phyloP scores from a whole-genome alignment of 805 yeast species.

The Helenozyma rhizophorensis region DNA sequence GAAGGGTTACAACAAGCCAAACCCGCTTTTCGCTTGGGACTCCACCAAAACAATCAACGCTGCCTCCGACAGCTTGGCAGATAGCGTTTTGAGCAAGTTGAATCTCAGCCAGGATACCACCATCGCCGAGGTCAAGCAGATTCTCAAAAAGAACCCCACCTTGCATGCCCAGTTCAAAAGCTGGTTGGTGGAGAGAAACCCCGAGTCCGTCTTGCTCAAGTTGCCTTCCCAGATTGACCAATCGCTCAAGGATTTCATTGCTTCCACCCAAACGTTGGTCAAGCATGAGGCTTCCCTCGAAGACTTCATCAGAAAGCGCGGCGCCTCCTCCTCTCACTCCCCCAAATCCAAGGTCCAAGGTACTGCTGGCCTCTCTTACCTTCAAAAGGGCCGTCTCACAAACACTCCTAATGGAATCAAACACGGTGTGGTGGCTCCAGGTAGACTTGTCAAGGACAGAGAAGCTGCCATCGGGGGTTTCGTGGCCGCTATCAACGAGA shows the following conservation, averaged over 20 bases:
- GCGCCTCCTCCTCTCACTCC: conserved; percentile 9
- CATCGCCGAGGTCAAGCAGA: conserved; percentile 22
- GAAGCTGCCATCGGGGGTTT: conserved; percentile 59
- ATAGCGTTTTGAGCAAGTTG: conserved; percentile 27
- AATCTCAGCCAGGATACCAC: conserved; percentile 28
- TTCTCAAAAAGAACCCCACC: conserved; percentile 39
- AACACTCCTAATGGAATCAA: conserved; percentile 70
- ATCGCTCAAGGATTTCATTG: conserved; percentile 32
- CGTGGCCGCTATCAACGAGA: conserved; percentile 31
- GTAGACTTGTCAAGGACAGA: conserved; percentile 52
- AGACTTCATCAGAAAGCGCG: conserved; percentile 21
- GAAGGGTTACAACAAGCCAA: conserved; percentile 25
- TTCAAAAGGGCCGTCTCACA: conserved; percentile 59
- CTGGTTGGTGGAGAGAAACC: conserved; percentile 52
- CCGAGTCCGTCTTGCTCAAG: conserved; percentile 26
- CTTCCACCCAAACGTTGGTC: conserved; percentile 15
- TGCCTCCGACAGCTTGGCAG: conserved; percentile 14
- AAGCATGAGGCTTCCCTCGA: conserved; percentile 19
- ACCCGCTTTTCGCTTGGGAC: conserved; percentile 41
- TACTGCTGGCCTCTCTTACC: conserved; percentile 73
- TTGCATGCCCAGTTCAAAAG: conserved; percentile 50
- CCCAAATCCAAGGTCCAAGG: conserved; percentile 44
- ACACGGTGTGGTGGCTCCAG: conserved; percentile 56
- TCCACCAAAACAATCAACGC: conserved; percentile 16
- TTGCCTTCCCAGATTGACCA: conserved; percentile 22